A percentile compares a stretch with the other conserved stretches of the same genome.
phyloP scores from a whole-genome alignment of 2,329 filamentous ascomycete species.

The Cladophialophora psammophila region DNA sequence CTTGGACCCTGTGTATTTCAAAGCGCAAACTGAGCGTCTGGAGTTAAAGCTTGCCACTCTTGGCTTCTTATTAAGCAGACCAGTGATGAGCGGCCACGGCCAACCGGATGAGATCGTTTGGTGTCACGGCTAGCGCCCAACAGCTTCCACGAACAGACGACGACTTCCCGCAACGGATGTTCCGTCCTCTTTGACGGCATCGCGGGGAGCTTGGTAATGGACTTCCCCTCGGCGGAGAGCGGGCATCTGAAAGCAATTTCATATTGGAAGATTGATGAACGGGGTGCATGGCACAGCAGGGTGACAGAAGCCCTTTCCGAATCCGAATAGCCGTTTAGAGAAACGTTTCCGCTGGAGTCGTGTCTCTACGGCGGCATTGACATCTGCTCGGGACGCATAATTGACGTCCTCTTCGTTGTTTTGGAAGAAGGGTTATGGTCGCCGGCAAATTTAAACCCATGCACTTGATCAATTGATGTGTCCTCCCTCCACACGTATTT shows the following conservation, averaged over 20 bases:
- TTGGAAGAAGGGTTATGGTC: no score
- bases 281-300: background rate
- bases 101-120: background rate
- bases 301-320: background rate
- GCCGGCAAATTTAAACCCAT: background rate
- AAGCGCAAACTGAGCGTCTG: background rate
- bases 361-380: no score
- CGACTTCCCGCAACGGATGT: background rate
- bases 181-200: background rate
- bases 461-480: background rate
- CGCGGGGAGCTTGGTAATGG: background rate
- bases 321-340: background rate
- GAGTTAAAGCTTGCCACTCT: background rate
- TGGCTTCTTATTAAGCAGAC: background rate
- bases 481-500: background rate
- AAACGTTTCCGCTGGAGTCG: background rate
- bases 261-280: background rate
- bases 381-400: no score
- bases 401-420: no score
- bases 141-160: background rate
- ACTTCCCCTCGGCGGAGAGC: background rate
- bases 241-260: background rate
- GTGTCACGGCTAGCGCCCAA: background rate
- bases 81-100: background rate
- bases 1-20: background rate